phyloP scores from a whole-genome alignment of 2,329 filamentous ascomycete genomes.

The Fusarium proliferatum region DNA sequence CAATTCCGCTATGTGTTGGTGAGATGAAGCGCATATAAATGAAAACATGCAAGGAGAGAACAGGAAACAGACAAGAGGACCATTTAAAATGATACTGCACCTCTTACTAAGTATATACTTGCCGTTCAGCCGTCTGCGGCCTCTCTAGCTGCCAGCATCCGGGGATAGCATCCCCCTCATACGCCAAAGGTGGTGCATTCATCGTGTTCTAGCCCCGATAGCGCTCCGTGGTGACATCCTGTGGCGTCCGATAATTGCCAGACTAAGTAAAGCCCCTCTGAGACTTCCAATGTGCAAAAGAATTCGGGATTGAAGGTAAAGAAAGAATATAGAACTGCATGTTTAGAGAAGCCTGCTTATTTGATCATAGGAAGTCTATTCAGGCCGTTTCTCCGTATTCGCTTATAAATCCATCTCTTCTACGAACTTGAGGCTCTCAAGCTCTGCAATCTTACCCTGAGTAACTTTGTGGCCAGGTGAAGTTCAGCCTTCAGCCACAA shows the following conservation, averaged over 20 bases:
- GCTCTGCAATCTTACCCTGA: neutral
- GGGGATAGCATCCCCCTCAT: neutral
- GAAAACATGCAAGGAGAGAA: too few relatives aligned
- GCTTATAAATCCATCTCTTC: rapidly evolving
- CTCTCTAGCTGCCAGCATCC: neutral
- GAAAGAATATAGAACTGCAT: neutral
- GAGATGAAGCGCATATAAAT: neutral
- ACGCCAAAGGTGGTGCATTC: neutral
- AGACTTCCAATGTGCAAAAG: too few relatives aligned
- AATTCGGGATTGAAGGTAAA: neutral
- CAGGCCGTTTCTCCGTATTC: rapidly evolving
- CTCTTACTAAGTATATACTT: neutral
- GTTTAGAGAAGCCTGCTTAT: rapidly evolving
- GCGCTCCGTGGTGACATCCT: neutral
- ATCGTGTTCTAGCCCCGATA: neutral
- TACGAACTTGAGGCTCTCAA: too few relatives aligned
- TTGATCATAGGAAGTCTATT: rapidly evolving
- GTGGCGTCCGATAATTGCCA: neutral
- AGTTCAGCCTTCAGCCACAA: neutral
- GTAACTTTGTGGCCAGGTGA: neutral
- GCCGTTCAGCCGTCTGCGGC: neutral
- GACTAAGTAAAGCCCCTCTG: neutral
- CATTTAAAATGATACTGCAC: neutral
- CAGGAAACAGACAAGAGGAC: rapidly evolving
- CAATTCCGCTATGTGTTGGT: too few relatives aligned